These are phyloP conservation scores for Viola odorata DNA, from an alignment of 345 rosid genomes.

Conservation along the genomic window DNA sequence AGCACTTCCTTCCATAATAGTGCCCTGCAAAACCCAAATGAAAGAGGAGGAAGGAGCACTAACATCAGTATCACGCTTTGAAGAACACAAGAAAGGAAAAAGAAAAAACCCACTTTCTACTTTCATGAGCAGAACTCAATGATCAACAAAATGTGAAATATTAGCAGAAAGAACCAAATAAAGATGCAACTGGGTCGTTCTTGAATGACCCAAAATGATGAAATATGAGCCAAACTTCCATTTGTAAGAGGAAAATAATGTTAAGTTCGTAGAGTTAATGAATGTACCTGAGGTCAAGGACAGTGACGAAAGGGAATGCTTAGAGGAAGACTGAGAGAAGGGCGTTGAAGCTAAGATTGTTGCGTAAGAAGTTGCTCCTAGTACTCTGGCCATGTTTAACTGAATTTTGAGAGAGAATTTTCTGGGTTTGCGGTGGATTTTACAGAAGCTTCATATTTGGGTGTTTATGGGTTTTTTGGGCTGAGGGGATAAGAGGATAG, in stretches of 20 bases:
- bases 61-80: not conserved
- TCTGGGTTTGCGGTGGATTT: not conserved
- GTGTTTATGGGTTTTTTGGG: slow-evolving; percentile 25
- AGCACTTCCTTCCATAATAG: slow-evolving; percentile 34
- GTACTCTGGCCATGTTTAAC: slow-evolving; percentile 58
- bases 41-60: not conserved
- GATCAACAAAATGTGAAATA: not conserved
- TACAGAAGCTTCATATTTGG: slow-evolving; percentile 1
- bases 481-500: slow-evolving; percentile 65
- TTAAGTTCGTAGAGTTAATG: not conserved
- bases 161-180: not conserved
- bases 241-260: not conserved
- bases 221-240: not conserved
- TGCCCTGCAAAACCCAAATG: slow-evolving; percentile 36
- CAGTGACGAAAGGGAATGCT: slow-evolving; percentile 32
- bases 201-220: slow-evolving; percentile 1
- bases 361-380: slow-evolving; percentile 48
- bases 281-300: slow-evolving; percentile 32
- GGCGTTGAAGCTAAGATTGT: slow-evolving; percentile 53
- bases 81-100: not conserved
- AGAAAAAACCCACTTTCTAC: slow-evolving; percentile 2
- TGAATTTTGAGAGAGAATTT: not conserved
- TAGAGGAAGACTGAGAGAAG: slow-evolving; percentile 38
- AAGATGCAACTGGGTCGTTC: slow-evolving; percentile 11
- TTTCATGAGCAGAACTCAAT: not conserved